These are phyloP conservation scores for Auricularia cornea DNA, from an alignment of 768 basidiomycete genomes.

Conservation along the genomic window DNA sequence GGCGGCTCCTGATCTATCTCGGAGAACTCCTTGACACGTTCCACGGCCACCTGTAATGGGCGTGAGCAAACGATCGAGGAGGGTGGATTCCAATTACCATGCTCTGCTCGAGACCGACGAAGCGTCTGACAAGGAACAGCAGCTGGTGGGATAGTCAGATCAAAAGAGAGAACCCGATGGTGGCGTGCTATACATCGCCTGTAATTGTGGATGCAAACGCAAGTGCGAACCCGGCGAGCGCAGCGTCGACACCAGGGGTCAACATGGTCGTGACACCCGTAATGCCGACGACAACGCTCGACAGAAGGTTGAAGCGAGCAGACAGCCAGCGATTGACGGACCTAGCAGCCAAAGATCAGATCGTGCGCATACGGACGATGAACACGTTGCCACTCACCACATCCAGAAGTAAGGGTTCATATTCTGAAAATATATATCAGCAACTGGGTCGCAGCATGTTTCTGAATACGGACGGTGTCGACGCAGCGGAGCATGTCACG, in stretches of 20 bases:
- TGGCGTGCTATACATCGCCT: conserved; percentile 41
- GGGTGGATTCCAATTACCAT: conserved; percentile 47
- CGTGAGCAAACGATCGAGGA: neutral
- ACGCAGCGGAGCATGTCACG: conserved; percentile 77
- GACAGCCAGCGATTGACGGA: conserved; percentile 84
- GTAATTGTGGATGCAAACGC: conserved; percentile 76
- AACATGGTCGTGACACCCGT: conserved; percentile 61
- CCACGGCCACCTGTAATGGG: conserved; percentile 56
- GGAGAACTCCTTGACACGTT: conserved; percentile 88
- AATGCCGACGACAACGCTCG: conserved; percentile 60
- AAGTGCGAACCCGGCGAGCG: conserved; percentile 79
- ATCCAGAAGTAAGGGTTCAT: conserved; percentile 82
- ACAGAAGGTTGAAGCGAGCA: conserved; percentile 77
- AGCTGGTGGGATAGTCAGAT: conserved; percentile 27
- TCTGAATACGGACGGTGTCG: conserved; percentile 66
- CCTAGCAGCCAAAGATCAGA: conserved; percentile 20
- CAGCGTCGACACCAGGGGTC: conserved; percentile 64
- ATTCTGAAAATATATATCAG: conserved; percentile 28
- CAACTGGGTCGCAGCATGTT: neutral
- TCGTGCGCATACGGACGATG: conserved; percentile 2
- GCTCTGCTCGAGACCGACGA: conserved; percentile 83
- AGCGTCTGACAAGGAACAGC: conserved; percentile 66
- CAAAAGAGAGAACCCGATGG: neutral
- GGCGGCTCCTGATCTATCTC: conserved; percentile 68
- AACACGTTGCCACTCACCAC: conserved; percentile 38